These are phyloP conservation scores for Solanum medicagineum DNA, from an alignment of 257 asterid genomes.

Conservation along the genomic window DNA sequence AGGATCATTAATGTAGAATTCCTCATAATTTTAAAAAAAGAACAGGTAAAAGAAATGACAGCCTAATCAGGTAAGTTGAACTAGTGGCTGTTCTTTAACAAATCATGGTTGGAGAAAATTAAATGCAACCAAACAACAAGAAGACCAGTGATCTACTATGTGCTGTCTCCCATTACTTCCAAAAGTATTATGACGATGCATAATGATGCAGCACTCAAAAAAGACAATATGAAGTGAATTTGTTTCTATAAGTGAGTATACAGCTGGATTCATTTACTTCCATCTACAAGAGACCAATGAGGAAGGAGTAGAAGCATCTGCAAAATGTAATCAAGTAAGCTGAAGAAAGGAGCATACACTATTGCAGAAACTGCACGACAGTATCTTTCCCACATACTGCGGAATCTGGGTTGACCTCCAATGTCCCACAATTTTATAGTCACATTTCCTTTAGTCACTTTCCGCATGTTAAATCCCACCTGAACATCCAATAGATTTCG, in stretches of 20 bases:
- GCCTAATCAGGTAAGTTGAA: neutral
- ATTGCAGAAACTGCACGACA: conserved; percentile 98
- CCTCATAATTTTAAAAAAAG: neutral
- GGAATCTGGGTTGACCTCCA: conserved; percentile 98
- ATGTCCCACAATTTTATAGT: conserved; percentile 98
- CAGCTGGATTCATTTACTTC: neutral
- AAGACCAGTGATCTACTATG: neutral
- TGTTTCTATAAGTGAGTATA: neutral
- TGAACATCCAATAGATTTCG: conserved; percentile 6
- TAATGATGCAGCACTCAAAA: neutral
- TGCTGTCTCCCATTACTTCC: neutral
- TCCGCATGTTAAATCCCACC: conserved; percentile 98
- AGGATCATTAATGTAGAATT: neutral
- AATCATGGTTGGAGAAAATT: neutral
- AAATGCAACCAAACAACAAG: neutral
- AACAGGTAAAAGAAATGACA: neutral
- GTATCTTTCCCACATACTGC: conserved; percentile 98
- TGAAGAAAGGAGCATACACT: conserved; percentile 44
- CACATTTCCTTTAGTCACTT: conserved; percentile 94
- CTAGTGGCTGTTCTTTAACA: neutral
- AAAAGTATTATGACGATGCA: neutral
- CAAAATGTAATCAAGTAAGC: neutral
- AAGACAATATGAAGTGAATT: neutral
- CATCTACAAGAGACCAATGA: neutral
- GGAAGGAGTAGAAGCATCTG: neutral